Evolutionary conservation across 805 yeast species (phyloP).

Genomic region (Alloascoidea hylecoeti): DNA sequence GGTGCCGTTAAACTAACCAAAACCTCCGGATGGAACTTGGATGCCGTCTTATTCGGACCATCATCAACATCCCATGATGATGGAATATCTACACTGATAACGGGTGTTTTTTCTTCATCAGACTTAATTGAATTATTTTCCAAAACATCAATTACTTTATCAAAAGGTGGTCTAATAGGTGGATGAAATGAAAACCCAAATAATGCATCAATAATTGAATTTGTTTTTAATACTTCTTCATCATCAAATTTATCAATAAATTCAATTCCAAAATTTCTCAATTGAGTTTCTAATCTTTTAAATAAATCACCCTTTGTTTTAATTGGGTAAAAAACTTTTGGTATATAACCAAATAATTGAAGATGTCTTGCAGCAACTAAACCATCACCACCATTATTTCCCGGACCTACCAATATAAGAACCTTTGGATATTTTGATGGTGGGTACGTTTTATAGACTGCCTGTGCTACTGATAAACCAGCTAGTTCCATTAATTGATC

Average conservation of each 20-base stretch:
- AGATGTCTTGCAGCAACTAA: slow-evolving; percentile 90
- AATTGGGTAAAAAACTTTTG: slow-evolving; percentile 72
- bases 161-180: slow-evolving; percentile 73
- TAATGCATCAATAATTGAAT: slow-evolving; percentile 60
- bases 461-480: slow-evolving; percentile 87
- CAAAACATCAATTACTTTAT: slow-evolving; percentile 27
- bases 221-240: slow-evolving; percentile 19
- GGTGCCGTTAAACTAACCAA: slow-evolving; percentile 88
- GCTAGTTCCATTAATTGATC: slow-evolving; percentile 95
- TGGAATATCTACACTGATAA: slow-evolving; percentile 81
- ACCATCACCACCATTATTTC: slow-evolving; percentile 94
- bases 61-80: slow-evolving; percentile 95
- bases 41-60: slow-evolving; percentile 45
- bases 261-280: slow-evolving; percentile 47
- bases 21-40: slow-evolving; percentile 42
- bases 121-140: slow-evolving; percentile 12
- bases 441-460: slow-evolving; percentile 58
- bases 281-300: slow-evolving; percentile 47
- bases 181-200: slow-evolving; percentile 93
- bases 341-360: slow-evolving; percentile 63
- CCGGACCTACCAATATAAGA: slow-evolving; percentile 81
- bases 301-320: slow-evolving; percentile 43
- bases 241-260: slow-evolving; percentile 29
- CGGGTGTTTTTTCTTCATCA: slow-evolving; percentile 26
- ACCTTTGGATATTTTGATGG: slow-evolving; percentile 28